Evolutionary conservation across 1,139 yeast genomes (phyloP).

Genomic region (Pichia sp.): DNA sequence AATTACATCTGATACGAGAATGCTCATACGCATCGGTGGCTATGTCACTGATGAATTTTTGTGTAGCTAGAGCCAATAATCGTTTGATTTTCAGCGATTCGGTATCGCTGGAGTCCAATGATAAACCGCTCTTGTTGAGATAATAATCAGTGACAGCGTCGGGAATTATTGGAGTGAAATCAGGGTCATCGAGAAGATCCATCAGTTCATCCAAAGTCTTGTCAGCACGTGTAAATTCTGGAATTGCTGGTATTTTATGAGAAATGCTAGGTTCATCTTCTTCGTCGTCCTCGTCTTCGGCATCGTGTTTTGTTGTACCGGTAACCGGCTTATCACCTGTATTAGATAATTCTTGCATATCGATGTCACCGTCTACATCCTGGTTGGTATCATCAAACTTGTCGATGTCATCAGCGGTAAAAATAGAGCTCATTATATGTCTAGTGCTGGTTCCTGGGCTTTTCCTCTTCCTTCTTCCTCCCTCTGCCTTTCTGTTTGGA

Average conservation of each 20-base stretch:
- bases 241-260: constrained; percentile 31
- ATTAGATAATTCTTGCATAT: background rate
- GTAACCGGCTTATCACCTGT: background rate
- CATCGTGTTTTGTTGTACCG: background rate
- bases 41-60: constrained; percentile 86
- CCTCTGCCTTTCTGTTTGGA: too few relatives aligned
- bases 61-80: constrained; percentile 87
- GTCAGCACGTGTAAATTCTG: constrained; percentile 74
- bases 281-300: background rate
- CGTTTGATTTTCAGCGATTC: constrained; percentile 58
- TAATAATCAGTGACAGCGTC: constrained; percentile 97
- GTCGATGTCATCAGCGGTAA: constrained; percentile 7
- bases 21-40: constrained; percentile 97
- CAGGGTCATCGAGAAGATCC: constrained; percentile 86
- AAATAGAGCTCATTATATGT: constrained; percentile 10
- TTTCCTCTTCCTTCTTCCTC: too few relatives aligned
- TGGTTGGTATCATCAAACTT: constrained; percentile 1
- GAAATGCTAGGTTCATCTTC: background rate
- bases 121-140: constrained; percentile 81
- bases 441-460: too few relatives aligned
- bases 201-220: constrained; percentile 81
- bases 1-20: constrained; percentile 77
- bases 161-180: constrained; percentile 92
- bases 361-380: constrained; percentile 12
- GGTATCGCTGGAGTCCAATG: constrained; percentile 40